Evolutionary conservation across 2,329 filamentous ascomycete genomes (phyloP).

Genomic region (Clarireedia paspali): DNA sequence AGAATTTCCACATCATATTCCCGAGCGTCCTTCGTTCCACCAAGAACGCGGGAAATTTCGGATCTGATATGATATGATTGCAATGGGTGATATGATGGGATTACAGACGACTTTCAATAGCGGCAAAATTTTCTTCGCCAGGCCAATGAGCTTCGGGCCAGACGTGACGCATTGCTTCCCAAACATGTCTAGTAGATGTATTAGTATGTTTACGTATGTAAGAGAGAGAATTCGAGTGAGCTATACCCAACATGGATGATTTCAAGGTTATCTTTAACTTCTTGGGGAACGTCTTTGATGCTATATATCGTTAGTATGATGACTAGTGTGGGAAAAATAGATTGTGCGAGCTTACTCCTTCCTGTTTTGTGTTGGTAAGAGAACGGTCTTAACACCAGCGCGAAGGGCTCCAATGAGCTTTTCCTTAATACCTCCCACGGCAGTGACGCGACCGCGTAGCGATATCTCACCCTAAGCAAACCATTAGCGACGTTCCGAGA

Average conservation of each 20-base stretch:
- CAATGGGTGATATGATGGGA: not conserved
- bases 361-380: slow-evolving; percentile 79
- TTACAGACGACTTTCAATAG: slow-evolving; percentile 74
- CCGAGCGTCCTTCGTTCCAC: not conserved
- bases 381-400: slow-evolving; percentile 88
- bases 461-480: slow-evolving; percentile 51
- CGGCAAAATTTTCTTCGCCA: slow-evolving; percentile 58
- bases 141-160: slow-evolving; percentile 91
- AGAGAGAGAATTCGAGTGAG: not conserved
- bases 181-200: slow-evolving; percentile 61
- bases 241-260: slow-evolving; percentile 83
- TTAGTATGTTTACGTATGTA: slow-evolving; percentile 3
- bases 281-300: slow-evolving; percentile 78
- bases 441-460: slow-evolving; percentile 81
- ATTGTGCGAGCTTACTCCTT: slow-evolving; percentile 53
- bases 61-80: slow-evolving; percentile 11
- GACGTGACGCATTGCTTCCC: slow-evolving; percentile 83
- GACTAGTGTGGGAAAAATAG: not conserved
- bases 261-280: slow-evolving; percentile 79
- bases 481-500: slow-evolving; percentile 14
- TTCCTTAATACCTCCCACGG: slow-evolving; percentile 97
- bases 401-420: slow-evolving; percentile 91
- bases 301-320: slow-evolving; percentile 18
- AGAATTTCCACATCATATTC: not conserved
- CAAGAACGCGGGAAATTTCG: slow-evolving; percentile 3